Conservation (phyloP, 345 rosid species). For the Ceriops zippeliana region DNA sequence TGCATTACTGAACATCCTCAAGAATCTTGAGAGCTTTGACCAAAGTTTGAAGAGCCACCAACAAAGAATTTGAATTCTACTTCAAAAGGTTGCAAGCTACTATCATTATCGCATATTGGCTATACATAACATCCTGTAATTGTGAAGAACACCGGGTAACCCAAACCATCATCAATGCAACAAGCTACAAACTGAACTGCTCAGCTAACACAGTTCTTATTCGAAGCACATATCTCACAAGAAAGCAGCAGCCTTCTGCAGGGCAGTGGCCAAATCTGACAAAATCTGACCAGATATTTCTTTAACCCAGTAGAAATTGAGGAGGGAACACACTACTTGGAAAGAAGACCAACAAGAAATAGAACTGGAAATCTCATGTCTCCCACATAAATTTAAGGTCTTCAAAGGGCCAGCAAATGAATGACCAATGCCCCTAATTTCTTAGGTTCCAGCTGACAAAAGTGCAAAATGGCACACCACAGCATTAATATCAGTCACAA, state of each 20-base stretch:
- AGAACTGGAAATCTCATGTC: conserved; percentile 13
- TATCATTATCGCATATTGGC: conserved; percentile 6
- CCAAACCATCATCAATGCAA: conserved; percentile 15
- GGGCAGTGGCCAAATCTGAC: neutral
- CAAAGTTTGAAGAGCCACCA: conserved; percentile 22
- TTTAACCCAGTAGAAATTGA: conserved; percentile 17
- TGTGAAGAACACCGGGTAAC: conserved; percentile 21
- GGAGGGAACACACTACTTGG: conserved; percentile 6
- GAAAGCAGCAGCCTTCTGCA: conserved; percentile 15
- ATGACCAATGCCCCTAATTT: conserved; percentile 6
- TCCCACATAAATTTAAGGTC: conserved; percentile 23
- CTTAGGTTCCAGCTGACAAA: conserved; percentile 6
- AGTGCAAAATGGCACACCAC: conserved; percentile 6
- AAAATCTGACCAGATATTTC: neutral
- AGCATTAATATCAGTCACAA: neutral
- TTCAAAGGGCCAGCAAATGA: conserved; percentile 13
- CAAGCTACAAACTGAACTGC: conserved; percentile 16
- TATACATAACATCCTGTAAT: conserved; percentile 15
- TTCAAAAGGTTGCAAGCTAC: conserved; percentile 20
- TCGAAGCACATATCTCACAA: conserved; percentile 16
- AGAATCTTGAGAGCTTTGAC: conserved; percentile 30
- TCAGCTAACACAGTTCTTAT: conserved; percentile 10
- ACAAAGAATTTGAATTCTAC: conserved; percentile 24
- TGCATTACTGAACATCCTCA: conserved; percentile 29
- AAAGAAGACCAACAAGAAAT: conserved; percentile 11